These are phyloP conservation scores for Pisolithus microcarpus DNA, from an alignment of 768 basidiomycete species.

Conservation along the genomic window DNA sequence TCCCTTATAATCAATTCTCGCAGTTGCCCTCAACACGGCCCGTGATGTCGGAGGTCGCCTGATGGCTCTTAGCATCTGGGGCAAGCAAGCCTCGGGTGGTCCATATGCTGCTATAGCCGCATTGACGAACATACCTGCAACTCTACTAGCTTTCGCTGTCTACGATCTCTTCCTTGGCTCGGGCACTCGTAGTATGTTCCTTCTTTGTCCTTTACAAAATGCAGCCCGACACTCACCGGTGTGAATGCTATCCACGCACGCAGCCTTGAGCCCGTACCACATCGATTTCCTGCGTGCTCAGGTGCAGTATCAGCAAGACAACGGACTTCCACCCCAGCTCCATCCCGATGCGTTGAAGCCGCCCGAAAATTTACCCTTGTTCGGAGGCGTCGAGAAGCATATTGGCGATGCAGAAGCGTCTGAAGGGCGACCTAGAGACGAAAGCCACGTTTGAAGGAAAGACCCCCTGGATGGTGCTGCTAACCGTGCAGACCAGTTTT, in stretches of 20 bases:
- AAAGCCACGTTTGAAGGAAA: too few relatives aligned
- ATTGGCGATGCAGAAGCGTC: too few relatives aligned
- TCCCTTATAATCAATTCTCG: not conserved
- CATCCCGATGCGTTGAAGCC: too few relatives aligned
- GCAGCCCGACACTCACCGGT: too few relatives aligned
- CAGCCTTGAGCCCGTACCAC: not conserved
- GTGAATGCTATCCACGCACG: not conserved
- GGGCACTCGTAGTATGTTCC: conserved; percentile 41
- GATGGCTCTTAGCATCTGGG: conserved; percentile 50
- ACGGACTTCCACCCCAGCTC: too few relatives aligned
- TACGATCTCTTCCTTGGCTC: conserved; percentile 52
- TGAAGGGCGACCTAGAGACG: too few relatives aligned
- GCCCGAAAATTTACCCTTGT: too few relatives aligned
- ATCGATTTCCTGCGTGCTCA: too few relatives aligned
- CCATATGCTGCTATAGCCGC: conserved; percentile 51
- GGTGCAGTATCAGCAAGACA: too few relatives aligned
- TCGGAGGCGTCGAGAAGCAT: too few relatives aligned
- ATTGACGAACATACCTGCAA: conserved; percentile 54
- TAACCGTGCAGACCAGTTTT: too few relatives aligned
- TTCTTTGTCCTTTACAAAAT: not conserved
- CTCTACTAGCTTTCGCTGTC: conserved; percentile 39
- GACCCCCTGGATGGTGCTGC: too few relatives aligned
- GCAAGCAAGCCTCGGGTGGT: conserved; percentile 39
- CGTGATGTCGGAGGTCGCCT: conserved; percentile 59
- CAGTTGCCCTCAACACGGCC: conserved; percentile 57